Evolutionary conservation across 495 filamentous ascomycete genomes (phyloP).

Genomic region (Niebla homalea): DNA sequence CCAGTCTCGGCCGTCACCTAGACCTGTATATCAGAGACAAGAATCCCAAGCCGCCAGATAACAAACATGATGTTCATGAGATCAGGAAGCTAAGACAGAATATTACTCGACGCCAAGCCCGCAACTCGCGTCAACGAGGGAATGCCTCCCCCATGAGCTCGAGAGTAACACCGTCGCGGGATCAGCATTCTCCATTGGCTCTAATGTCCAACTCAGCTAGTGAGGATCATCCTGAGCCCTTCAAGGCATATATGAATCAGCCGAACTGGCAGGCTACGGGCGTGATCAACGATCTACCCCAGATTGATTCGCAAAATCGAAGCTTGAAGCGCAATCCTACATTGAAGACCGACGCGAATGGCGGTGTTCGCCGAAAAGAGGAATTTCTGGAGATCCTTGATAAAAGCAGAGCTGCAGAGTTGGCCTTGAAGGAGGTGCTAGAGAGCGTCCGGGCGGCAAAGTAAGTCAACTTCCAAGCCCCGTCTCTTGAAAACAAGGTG

Average conservation of each 20-base stretch:
- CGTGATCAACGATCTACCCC: constrained; percentile 63
- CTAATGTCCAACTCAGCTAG: constrained; percentile 20
- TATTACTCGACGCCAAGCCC: constrained; percentile 71
- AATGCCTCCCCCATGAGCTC: constrained; percentile 22
- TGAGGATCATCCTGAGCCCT: constrained; percentile 23
- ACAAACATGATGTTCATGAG: constrained; percentile 74
- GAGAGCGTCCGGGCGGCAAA: constrained; percentile 68
- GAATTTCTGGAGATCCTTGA: constrained; percentile 46
- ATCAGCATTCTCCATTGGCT: constrained; percentile 8
- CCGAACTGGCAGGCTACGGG: constrained; percentile 68
- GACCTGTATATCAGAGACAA: constrained; percentile 82
- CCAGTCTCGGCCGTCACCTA: constrained; percentile 81
- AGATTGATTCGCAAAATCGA: constrained; percentile 24
- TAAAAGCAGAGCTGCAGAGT: constrained; percentile 63
- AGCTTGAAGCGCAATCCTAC: constrained; percentile 10
- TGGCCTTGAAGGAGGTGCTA: constrained; percentile 69
- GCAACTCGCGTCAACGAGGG: constrained; percentile 44
- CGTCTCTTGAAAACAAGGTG: background rate
- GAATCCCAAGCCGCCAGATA: constrained; percentile 72
- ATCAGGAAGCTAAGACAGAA: constrained; percentile 67
- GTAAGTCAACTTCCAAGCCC: constrained; percentile 32
- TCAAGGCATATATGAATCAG: constrained; percentile 42
- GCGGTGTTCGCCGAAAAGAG: constrained; percentile 13
- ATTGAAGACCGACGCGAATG: constrained; percentile 16
- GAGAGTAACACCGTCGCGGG: constrained; percentile 12